These are phyloP conservation scores for Apiospora saccharicola DNA, from an alignment of 2,329 filamentous ascomycete species.

Conservation along the genomic window DNA sequence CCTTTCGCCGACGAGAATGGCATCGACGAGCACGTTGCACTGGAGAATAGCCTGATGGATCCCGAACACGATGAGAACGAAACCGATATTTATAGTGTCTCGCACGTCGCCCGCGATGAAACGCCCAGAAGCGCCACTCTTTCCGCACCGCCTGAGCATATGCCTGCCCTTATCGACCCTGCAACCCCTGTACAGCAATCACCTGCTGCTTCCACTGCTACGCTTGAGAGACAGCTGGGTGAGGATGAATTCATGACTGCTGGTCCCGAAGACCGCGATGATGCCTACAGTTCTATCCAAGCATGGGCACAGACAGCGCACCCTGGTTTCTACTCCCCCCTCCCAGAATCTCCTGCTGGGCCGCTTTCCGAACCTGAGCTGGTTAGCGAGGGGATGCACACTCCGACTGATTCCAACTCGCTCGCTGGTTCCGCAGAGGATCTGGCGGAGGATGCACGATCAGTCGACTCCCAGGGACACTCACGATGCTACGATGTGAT, in stretches of 20 bases:
- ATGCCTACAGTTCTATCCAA: constrained; percentile 67
- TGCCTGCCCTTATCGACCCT: constrained; percentile 46
- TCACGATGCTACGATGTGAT: constrained; percentile 58
- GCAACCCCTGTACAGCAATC: constrained; percentile 32
- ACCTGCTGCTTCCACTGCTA: constrained; percentile 34
- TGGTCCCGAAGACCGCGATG: constrained; percentile 53
- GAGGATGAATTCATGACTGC: constrained; percentile 62
- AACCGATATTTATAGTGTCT: constrained; percentile 66
- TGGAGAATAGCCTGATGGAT: constrained; percentile 51
- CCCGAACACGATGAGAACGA: constrained; percentile 56
- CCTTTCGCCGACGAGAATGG: constrained; percentile 66
- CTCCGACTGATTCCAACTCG: constrained; percentile 66
- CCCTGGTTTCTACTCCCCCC: constrained; percentile 66
- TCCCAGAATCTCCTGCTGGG: constrained; percentile 59
- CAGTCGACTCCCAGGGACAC: constrained; percentile 43
- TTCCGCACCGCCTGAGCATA: constrained; percentile 35
- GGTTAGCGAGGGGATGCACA: constrained; percentile 55
- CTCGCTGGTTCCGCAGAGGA: constrained; percentile 60
- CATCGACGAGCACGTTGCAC: constrained; percentile 56
- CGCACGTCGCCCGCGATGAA: constrained; percentile 48
- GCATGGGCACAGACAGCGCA: constrained; percentile 67
- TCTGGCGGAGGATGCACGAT: constrained; percentile 51
- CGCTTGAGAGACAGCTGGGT: constrained; percentile 49
- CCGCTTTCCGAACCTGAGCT: constrained; percentile 57
- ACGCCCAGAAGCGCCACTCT: constrained; percentile 31